phyloP scores from a whole-genome alignment of 257 asterid species.

The Marsdenia floribunda region DNA sequence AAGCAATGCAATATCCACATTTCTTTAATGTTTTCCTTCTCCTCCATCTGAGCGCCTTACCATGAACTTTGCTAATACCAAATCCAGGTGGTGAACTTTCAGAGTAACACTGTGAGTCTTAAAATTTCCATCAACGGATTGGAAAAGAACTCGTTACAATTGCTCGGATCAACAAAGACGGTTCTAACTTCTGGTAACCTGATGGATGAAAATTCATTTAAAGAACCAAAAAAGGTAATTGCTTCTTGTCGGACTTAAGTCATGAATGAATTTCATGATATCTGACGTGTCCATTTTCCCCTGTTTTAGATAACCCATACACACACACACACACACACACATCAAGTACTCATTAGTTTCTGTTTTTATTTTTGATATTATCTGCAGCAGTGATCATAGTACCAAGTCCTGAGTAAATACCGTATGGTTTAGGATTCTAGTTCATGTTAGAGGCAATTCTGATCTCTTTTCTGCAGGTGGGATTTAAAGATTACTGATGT shows the following conservation, averaged over 20 bases:
- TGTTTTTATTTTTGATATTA: too few species aligned
- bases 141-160: constrained; percentile 32
- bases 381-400: too few species aligned
- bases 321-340: too few species aligned
- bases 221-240: constrained; percentile 58
- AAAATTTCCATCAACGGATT: constrained; percentile 43
- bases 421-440: not conserved
- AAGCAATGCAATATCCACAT: not conserved
- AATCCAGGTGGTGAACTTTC: constrained; percentile 67
- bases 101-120: constrained; percentile 41
- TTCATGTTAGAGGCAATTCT: too few species aligned
- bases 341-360: too few species aligned
- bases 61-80: not conserved
- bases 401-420: not conserved
- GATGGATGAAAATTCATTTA: constrained; percentile 79
- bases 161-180: constrained; percentile 42
- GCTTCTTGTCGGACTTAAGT: not conserved
- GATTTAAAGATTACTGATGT: not conserved
- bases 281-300: not conserved
- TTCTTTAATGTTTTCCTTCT: not conserved
- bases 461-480: not conserved
- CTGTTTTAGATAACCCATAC: not conserved
- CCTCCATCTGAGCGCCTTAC: not conserved
- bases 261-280: not conserved
- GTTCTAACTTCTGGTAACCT: constrained; percentile 47